Percentiles rank a stretch among this genome's conserved stretches.
Conservation (phyloP, 768 basidiomycete species). For the Infundibulicybe gibba region DNA sequence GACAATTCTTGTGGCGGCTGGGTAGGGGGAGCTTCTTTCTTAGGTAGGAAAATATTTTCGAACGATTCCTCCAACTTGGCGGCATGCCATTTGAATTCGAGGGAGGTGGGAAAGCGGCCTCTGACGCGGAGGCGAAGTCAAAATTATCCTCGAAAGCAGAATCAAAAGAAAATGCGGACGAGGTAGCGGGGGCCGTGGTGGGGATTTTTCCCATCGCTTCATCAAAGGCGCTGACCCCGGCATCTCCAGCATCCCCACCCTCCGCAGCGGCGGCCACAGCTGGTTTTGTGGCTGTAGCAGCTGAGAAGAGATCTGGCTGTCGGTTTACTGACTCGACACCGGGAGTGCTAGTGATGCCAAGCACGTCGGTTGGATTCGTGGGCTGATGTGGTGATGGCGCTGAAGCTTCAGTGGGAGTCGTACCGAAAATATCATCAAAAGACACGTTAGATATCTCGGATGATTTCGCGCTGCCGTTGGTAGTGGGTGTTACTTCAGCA, state of each 20-base stretch:
- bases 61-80: conserved; percentile 13
- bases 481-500: conserved; percentile 5
- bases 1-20: conserved; percentile 1
- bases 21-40: not conserved
- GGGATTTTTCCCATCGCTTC: conserved; percentile 65
- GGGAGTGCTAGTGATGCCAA: not conserved
- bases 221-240: conserved; percentile 69
- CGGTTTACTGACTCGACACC: not conserved
- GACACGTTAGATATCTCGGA: conserved; percentile 16
- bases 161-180: conserved; percentile 58
- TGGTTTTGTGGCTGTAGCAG: conserved; percentile 13
- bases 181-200: conserved; percentile 26
- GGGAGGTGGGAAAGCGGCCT: conserved; percentile 23
- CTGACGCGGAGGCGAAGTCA: conserved; percentile 48
- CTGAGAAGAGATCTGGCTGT: conserved; percentile 5
- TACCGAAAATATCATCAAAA: conserved; percentile 61
- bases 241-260: conserved; percentile 17
- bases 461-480: conserved; percentile 7
- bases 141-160: conserved; percentile 55
- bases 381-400: conserved; percentile 1
- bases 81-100: conserved; percentile 5
- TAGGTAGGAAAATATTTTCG: conserved; percentile 26
- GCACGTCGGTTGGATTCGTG: not conserved
- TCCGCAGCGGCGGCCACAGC: conserved; percentile 8
- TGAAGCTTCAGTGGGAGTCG: conserved; percentile 19